These are phyloP conservation scores for Penicillium antarcticum DNA, from an alignment of 495 filamentous ascomycete genomes.

Conservation along the genomic window DNA sequence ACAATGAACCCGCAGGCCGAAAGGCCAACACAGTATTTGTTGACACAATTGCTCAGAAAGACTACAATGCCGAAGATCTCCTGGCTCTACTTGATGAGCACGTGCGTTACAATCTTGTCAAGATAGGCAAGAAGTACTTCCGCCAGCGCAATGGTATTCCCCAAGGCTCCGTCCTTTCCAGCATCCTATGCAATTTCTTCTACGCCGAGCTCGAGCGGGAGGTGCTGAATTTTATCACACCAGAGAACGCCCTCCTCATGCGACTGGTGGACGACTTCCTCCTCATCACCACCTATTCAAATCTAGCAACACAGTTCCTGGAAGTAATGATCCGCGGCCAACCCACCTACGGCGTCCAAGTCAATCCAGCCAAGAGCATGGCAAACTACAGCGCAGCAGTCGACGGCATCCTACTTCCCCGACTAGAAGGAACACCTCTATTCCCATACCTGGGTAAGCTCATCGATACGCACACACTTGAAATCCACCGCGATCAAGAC, in stretches of 20 bases:
- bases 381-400: constrained; percentile 75
- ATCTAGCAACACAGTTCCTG: constrained; percentile 67
- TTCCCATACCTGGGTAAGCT: constrained; percentile 89
- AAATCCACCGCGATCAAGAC: constrained; percentile 61
- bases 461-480: constrained; percentile 74
- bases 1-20: constrained; percentile 32
- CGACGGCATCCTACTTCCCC: constrained; percentile 51
- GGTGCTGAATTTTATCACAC: constrained; percentile 61
- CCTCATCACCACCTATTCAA: constrained; percentile 68
- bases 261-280: constrained; percentile 91
- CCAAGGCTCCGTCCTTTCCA: constrained; percentile 86
- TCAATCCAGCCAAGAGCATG: constrained; percentile 77
- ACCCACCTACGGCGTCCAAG: constrained; percentile 72
- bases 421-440: constrained; percentile 37
- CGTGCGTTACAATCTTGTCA: constrained; percentile 77
- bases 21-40: constrained; percentile 72
- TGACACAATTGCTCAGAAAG: constrained; percentile 52
- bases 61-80: constrained; percentile 55
- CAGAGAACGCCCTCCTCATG: constrained; percentile 63
- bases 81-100: constrained; percentile 72
- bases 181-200: constrained; percentile 87
- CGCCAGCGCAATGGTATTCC: constrained; percentile 87
- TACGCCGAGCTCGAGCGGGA: constrained; percentile 80
- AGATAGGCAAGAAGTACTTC: constrained; percentile 86
- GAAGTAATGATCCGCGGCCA: constrained; percentile 75